Conservation (phyloP, 805 yeast genomes). For the Candida pseudoglaebosa region DNA sequence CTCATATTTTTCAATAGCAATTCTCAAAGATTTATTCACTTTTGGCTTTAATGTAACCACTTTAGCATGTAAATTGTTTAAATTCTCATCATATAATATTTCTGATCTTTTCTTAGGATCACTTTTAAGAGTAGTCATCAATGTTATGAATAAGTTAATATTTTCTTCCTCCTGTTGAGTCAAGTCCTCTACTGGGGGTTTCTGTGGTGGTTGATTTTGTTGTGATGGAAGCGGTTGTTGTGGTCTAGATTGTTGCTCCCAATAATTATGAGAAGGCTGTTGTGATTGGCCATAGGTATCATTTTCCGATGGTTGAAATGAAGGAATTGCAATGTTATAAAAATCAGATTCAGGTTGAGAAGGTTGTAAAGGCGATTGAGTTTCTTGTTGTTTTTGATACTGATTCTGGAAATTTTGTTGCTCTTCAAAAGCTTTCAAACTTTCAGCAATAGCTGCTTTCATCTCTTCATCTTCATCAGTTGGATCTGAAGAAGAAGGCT, state of each 20-base stretch:
- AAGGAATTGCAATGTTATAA: conserved; percentile 26
- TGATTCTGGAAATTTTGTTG: conserved; percentile 17
- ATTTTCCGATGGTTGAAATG: conserved; percentile 7
- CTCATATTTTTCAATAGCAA: conserved; percentile 60
- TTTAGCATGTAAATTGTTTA: conserved; percentile 56
- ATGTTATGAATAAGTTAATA: conserved; percentile 63
- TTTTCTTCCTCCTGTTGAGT: conserved; percentile 65
- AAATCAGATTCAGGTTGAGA: conserved; percentile 19
- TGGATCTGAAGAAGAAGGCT: conserved; percentile 9
- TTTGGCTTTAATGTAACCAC: conserved; percentile 67
- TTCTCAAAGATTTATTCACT: conserved; percentile 54
- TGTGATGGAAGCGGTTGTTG: conserved; percentile 4
- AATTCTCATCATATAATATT: conserved; percentile 43
- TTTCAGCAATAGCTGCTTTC: conserved; percentile 92
- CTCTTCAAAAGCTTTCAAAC: conserved; percentile 66
- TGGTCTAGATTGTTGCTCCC: conserved; percentile 6
- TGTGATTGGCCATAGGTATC: conserved; percentile 5
- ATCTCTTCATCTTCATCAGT: conserved; percentile 73
- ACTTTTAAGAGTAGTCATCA: conserved; percentile 50
- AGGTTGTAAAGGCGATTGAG: conserved; percentile 10
- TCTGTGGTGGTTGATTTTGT: conserved; percentile 9
- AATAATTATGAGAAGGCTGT: conserved; percentile 1
- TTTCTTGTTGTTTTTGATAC: conserved; percentile 6
- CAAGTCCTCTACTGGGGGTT: conserved; percentile 30
- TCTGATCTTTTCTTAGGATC: conserved; percentile 40